Evolutionary conservation across 352 stramenopile species (phyloP).

Genomic region (Phytophthora ohioensis): DNA sequence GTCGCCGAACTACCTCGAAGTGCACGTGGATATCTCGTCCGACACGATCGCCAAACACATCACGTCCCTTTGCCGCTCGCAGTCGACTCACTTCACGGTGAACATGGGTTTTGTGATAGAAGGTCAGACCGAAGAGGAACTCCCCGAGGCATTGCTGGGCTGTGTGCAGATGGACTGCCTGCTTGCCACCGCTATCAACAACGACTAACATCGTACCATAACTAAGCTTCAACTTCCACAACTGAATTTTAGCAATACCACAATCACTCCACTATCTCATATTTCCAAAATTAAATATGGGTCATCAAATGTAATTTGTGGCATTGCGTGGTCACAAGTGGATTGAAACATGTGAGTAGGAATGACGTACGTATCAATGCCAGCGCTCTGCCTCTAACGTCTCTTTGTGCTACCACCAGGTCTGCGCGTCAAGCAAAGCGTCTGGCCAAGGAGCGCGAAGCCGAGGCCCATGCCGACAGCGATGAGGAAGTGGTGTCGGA

Average conservation of each 20-base stretch:
- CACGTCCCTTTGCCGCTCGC: constrained; percentile 72
- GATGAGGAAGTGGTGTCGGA: constrained; percentile 39
- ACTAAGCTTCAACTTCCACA: constrained; percentile 21
- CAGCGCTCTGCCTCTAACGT: not conserved
- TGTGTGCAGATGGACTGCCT: constrained; percentile 76
- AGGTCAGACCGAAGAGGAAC: constrained; percentile 62
- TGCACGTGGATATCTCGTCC: constrained; percentile 79
- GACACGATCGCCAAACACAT: constrained; percentile 81
- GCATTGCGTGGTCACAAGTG: not conserved
- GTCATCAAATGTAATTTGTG: constrained; percentile 5
- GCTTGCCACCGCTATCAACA: constrained; percentile 54
- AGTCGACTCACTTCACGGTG: constrained; percentile 70
- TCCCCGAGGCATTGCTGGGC: constrained; percentile 77
- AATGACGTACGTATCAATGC: constrained; percentile 13
- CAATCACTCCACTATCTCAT: not conserved
- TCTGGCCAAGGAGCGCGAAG: constrained; percentile 49
- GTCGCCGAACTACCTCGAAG: constrained; percentile 72
- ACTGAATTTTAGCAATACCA: not conserved
- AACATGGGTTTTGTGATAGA: constrained; percentile 87
- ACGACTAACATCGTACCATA: constrained; percentile 14
- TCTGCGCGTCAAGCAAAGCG: constrained; percentile 85
- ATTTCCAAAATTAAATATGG: not conserved
- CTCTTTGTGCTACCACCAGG: constrained; percentile 45
- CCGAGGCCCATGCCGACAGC: constrained; percentile 18
- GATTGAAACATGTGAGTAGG: constrained; percentile 27